Conservation (phyloP, 2,329 filamentous ascomycete genomes). For the Rhexocercosporidium sp. region DNA sequence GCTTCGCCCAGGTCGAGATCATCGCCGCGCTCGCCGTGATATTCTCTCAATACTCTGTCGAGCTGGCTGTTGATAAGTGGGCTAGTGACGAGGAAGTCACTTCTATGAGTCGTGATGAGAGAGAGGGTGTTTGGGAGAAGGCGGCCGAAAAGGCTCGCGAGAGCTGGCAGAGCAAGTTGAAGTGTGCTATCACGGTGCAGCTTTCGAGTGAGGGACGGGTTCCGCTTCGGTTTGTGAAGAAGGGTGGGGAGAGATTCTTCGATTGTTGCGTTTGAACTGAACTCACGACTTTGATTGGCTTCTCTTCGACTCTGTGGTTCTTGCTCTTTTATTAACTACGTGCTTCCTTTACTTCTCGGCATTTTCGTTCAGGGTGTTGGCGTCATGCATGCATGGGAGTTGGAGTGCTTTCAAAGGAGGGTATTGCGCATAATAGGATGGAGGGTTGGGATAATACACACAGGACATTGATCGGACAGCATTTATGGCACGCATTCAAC, state of each 20-base stretch:
- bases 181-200: conserved; percentile 15
- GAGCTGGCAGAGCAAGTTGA: conserved; percentile 17
- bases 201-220: conserved; percentile 4
- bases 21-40: conserved; percentile 59
- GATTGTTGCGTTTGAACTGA: background rate
- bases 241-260: conserved; percentile 16
- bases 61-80: conserved; percentile 32
- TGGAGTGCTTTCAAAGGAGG: too few species aligned
- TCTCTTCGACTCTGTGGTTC: background rate
- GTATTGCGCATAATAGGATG: too few species aligned
- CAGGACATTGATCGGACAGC: too few species aligned
- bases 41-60: conserved; percentile 47
- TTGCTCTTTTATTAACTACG: too few species aligned
- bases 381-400: background rate
- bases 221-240: conserved; percentile 15
- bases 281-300: too few species aligned
- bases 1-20: conserved; percentile 65
- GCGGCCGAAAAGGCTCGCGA: conserved; percentile 5
- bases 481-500: too few species aligned
- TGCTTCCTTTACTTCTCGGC: too few species aligned
- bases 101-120: background rate
- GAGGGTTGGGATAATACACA: background rate
- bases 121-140: conserved; percentile 5
- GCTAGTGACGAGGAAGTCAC: conserved; percentile 32
- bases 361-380: background rate